phyloP scores from a whole-genome alignment of 2,329 filamentous ascomycete species.

The Diaporthe sp. region DNA sequence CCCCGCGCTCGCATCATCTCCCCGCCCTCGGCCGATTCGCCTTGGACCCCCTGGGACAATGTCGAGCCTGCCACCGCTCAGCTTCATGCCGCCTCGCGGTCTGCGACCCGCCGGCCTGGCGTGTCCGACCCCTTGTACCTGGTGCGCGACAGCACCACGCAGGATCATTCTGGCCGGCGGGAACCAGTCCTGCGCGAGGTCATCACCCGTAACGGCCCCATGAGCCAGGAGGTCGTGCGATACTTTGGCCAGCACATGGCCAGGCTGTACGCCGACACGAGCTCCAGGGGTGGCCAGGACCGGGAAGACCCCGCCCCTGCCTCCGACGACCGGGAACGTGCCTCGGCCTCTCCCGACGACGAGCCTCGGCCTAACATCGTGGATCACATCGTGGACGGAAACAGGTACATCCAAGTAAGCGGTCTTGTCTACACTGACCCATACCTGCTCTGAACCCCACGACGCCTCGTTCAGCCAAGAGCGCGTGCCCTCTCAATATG shows the following conservation, averaged over 20 bases:
- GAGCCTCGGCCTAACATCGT: neutral
- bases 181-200: conserved; percentile 28
- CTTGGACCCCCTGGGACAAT: conserved; percentile 29
- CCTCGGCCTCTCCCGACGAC: conserved; percentile 6
- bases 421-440: conserved; percentile 8
- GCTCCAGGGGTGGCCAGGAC: conserved; percentile 21
- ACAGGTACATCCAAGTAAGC: conserved; percentile 32
- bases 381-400: conserved; percentile 9
- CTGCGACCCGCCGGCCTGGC: conserved; percentile 7
- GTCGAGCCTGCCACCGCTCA: conserved; percentile 5
- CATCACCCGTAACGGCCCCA: conserved; percentile 27
- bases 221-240: conserved; percentile 33
- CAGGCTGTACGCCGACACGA: conserved; percentile 30
- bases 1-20: conserved; percentile 23
- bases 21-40: conserved; percentile 13
- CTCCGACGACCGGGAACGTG: neutral
- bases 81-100: conserved; percentile 2
- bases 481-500: neutral
- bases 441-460: neutral
- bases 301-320: conserved; percentile 5
- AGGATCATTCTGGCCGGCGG: conserved; percentile 19
- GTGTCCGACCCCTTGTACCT: conserved; percentile 4
- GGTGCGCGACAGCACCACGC: conserved; percentile 17
- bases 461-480: neutral
- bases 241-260: conserved; percentile 35